Conservation (phyloP, 164 flowering plant species). For the Chloranthus sessilifolius region DNA sequence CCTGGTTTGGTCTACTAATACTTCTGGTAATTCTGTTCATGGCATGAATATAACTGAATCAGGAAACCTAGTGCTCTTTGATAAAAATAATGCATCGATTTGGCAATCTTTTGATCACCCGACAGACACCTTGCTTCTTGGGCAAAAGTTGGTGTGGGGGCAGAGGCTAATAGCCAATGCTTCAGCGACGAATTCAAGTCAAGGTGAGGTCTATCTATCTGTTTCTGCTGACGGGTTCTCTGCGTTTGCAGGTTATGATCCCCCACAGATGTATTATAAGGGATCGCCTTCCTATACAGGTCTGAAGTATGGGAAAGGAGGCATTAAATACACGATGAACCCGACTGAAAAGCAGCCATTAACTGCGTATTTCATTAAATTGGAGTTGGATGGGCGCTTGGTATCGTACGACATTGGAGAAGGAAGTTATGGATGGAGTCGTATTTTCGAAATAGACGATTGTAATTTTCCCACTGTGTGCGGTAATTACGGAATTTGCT, state of each 20-base stretch:
- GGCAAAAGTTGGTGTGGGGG: constrained; percentile 16
- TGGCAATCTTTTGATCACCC: constrained; percentile 35
- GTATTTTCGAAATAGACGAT: not conserved
- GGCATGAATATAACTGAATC: constrained; percentile 16
- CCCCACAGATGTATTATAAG: constrained; percentile 3
- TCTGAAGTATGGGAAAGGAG: too few relatives aligned
- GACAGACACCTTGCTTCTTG: constrained; percentile 17
- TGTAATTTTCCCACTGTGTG: constrained; percentile 21
- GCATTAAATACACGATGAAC: too few relatives aligned
- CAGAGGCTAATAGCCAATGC: constrained; percentile 18
- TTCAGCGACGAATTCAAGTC: constrained; percentile 15
- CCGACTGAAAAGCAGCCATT: not conserved
- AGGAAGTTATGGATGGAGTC: constrained; percentile 17
- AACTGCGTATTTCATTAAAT: constrained; percentile 20
- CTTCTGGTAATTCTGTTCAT: constrained; percentile 18
- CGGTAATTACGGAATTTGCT: constrained; percentile 26
- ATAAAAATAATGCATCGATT: not conserved
- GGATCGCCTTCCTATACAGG: too few relatives aligned
- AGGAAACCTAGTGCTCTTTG: constrained; percentile 20
- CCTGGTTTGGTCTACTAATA: constrained; percentile 29
- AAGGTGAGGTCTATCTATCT: constrained; percentile 9
- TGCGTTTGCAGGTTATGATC: constrained; percentile 1
- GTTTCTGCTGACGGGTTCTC: not conserved
- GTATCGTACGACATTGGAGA: constrained; percentile 23
- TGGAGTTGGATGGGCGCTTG: constrained; percentile 29